Conservation (phyloP, 75 land plant genomes). For the Pseudotsuga menziesii region DNA sequence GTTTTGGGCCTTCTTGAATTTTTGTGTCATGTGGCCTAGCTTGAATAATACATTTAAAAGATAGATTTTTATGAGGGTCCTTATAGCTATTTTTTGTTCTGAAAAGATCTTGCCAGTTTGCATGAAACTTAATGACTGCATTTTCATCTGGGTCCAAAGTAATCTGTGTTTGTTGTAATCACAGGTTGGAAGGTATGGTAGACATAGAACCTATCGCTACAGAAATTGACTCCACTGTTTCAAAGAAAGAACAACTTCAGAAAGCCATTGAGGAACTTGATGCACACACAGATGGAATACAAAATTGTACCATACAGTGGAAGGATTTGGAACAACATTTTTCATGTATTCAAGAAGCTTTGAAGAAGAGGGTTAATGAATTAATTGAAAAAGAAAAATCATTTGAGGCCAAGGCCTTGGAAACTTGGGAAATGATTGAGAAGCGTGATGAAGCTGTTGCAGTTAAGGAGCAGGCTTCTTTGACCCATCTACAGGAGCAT, state of each 20-base stretch:
- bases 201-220: constrained; percentile 6
- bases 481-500: constrained; percentile 32
- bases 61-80: too few species aligned
- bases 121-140: too few species aligned
- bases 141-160: too few species aligned
- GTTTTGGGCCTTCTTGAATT: too few species aligned
- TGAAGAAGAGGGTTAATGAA: constrained; percentile 17
- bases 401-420: not conserved
- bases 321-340: constrained; percentile 30
- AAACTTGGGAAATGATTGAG: not conserved
- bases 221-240: constrained; percentile 14
- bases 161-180: too few species aligned
- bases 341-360: not conserved
- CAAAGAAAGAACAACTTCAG: constrained; percentile 11
- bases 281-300: constrained; percentile 13
- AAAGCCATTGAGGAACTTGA: constrained; percentile 36
- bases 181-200: constrained; percentile 6
- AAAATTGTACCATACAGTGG: constrained; percentile 12
- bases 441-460: too few species aligned
- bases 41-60: too few species aligned
- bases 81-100: too few species aligned
- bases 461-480: not conserved
- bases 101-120: too few species aligned
- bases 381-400: too few species aligned
- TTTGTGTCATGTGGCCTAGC: too few species aligned